These are phyloP conservation scores for Apiotrichum sp. DNA, from an alignment of 1,284 basidiomycete species.

Conservation along the genomic window DNA sequence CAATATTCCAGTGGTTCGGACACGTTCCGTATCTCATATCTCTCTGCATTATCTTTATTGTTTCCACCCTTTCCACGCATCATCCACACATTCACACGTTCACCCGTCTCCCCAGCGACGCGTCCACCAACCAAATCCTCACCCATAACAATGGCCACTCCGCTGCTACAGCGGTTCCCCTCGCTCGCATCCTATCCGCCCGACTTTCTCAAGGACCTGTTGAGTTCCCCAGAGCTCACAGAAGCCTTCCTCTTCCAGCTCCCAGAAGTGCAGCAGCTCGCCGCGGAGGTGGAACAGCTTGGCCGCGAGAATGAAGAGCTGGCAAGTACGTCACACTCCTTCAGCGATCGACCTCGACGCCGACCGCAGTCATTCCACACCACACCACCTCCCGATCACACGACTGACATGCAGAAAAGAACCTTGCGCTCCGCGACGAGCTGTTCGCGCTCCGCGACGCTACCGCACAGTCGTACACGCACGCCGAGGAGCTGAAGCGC, in stretches of 20 bases:
- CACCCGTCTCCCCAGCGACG: not conserved
- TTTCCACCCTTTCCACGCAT: not conserved
- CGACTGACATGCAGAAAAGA: conserved; percentile 54
- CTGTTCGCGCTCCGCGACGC: conserved; percentile 67
- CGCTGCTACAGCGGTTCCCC: conserved; percentile 43
- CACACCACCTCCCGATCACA: not conserved
- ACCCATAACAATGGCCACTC: conserved; percentile 35
- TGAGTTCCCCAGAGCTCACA: conserved; percentile 73
- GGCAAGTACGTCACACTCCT: conserved; percentile 57
- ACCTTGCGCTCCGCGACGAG: conserved; percentile 65
- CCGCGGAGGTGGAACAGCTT: conserved; percentile 67
- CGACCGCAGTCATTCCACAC: too few species aligned
- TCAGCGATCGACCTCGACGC: not conserved
- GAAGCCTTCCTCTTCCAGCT: conserved; percentile 78
- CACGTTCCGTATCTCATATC: too few species aligned
- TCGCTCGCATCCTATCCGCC: conserved; percentile 38
- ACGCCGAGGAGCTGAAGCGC: conserved; percentile 69
- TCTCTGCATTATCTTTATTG: too few species aligned
- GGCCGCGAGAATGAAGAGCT: conserved; percentile 75
- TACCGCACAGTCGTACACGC: conserved; percentile 74
- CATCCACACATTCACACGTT: not conserved
- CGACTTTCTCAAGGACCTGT: conserved; percentile 67
- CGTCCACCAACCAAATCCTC: too few species aligned
- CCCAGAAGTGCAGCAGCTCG: conserved; percentile 63
- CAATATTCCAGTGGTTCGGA: too few species aligned